Conservation (phyloP, 192 early-diverging fungal genomes). For the Chytriomyces sp. region DNA sequence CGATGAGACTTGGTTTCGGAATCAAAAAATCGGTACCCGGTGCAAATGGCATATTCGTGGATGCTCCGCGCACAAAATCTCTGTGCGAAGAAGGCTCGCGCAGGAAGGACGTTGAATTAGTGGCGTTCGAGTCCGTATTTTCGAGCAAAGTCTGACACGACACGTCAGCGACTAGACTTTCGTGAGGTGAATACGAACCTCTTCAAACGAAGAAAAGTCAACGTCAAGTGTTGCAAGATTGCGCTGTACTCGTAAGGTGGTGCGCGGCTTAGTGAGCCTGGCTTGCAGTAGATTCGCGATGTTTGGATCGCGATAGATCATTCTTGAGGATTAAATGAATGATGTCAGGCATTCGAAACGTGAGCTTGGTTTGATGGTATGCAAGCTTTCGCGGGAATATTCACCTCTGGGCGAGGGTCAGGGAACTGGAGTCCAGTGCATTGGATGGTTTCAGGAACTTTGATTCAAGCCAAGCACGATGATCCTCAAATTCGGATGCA, state of each 20-base stretch:
- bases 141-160: slow-evolving; percentile 17
- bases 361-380: neutral
- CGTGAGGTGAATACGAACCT: slow-evolving; percentile 13
- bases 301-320: slow-evolving; percentile 43
- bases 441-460: slow-evolving; percentile 28
- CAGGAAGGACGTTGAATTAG: slow-evolving; percentile 74
- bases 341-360: neutral
- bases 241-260: slow-evolving; percentile 53
- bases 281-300: slow-evolving; percentile 43
- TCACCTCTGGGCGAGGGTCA: slow-evolving; percentile 38
- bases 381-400: neutral
- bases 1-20: neutral
- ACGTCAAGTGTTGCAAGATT: slow-evolving; percentile 57
- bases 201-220: slow-evolving; percentile 27
- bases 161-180: neutral
- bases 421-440: slow-evolving; percentile 9
- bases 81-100: slow-evolving; percentile 56
- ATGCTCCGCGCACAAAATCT: slow-evolving; percentile 74
- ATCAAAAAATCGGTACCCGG: slow-evolving; percentile 55
- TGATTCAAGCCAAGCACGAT: slow-evolving; percentile 25
- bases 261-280: slow-evolving; percentile 50
- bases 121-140: slow-evolving; percentile 36
- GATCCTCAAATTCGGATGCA: slow-evolving; percentile 24
- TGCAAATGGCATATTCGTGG: slow-evolving; percentile 73
- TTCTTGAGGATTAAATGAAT: neutral